Base-by-base conservation (phyloP, 768 basidiomycete genomes). In the Zangia roseola region DNA sequence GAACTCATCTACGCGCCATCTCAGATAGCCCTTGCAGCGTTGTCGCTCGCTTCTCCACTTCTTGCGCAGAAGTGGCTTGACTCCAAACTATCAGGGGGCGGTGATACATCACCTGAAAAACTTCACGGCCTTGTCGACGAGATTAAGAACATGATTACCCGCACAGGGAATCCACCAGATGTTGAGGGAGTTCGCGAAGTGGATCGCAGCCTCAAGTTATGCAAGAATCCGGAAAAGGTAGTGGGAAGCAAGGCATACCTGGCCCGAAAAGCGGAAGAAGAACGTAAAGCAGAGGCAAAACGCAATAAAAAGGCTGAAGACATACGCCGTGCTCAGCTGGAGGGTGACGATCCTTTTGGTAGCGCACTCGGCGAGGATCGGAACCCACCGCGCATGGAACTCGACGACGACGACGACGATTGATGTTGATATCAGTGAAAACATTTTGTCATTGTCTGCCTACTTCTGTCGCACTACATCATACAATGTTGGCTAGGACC, bases 181-280 rank as follows among this genome's bases (percentile, higher is more conserved):
- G 75, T 95, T 12, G 92, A 92, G 50, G 74, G 79, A 25, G 93
- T 97, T 13, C 86, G 90, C 13, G 88, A 90, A 60, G 86, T 98
- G 7, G 97, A 99, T 66, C 80, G 86, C 62, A 76, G 93, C 38
- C 72, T 99, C 39, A 86, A 82, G 60, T 61, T 87, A 31, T 97
- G 95, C 74, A 91, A 93, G 65, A 98, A 99, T 60, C 97, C 97
- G 5, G 94, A 95, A 69, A 97, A 94, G 68, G 85, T 95, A 6
- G 82, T 84, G 12, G 94, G 93, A n/a, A 95, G 84, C 53, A 85
- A 82, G 52, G 87, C 90, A 3, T 93, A 87, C 65, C 65, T 84
- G 21, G 79, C 81, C 19, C 84, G 82, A 63, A 83, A 81, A 55
- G 81, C 75, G n/a, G 84, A 83, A 56, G 82, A 84, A 48, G 88